These are phyloP conservation scores for Rubia yunnanensis DNA, from an alignment of 257 asterid species.

Conservation along the genomic window DNA sequence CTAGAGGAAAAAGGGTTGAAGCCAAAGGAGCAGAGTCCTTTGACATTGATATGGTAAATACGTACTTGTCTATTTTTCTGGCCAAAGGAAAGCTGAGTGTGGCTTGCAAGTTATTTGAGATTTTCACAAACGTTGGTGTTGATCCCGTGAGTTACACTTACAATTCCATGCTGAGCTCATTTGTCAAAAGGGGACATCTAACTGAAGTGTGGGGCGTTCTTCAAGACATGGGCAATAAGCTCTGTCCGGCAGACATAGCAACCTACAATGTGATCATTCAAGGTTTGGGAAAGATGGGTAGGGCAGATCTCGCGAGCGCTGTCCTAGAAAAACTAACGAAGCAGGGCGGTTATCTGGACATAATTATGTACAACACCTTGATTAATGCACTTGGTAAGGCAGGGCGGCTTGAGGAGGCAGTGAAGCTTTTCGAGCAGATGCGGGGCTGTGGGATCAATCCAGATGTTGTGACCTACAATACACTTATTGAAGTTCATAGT, in stretches of 20 bases:
- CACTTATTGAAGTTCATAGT: constrained; percentile 75
- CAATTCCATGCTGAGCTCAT: constrained; percentile 85
- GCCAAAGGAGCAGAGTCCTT: constrained; percentile 64
- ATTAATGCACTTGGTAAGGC: constrained; percentile 87
- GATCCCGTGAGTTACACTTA: constrained; percentile 69
- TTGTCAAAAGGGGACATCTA: constrained; percentile 86
- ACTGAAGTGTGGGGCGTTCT: constrained; percentile 81
- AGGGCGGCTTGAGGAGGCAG: constrained; percentile 60
- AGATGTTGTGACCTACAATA: constrained; percentile 82
- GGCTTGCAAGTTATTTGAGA: constrained; percentile 87
- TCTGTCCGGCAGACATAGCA: constrained; percentile 67
- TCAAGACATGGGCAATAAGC: constrained; percentile 56
- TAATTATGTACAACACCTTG: constrained; percentile 88
- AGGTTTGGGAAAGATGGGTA: constrained; percentile 85
- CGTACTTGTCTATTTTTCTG: constrained; percentile 73
- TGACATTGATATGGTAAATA: constrained; percentile 79
- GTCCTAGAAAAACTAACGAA: constrained; percentile 60
- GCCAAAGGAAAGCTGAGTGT: constrained; percentile 84
- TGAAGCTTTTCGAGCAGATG: constrained; percentile 65
- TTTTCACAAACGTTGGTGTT: constrained; percentile 56
- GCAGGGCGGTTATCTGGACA: constrained; percentile 89
- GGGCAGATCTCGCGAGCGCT: constrained; percentile 78
- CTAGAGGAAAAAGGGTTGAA: constrained; percentile 54
- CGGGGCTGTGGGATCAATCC: constrained; percentile 70
- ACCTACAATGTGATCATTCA: constrained; percentile 75